Base-by-base conservation (phyloP, 2,329 filamentous ascomycete species). In the Penicillium psychrosexuale region DNA sequence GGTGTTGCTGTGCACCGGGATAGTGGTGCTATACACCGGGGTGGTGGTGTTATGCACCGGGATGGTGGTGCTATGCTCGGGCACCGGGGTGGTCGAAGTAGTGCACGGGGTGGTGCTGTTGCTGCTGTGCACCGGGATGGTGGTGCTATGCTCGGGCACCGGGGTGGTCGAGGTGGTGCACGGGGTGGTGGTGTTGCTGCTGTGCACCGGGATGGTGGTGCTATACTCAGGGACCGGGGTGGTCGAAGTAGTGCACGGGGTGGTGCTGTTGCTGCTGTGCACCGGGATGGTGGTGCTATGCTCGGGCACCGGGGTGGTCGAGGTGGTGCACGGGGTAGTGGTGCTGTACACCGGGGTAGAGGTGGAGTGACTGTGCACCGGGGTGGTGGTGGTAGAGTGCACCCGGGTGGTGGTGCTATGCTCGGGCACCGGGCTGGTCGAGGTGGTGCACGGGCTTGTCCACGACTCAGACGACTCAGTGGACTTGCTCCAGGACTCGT, bases 361-460 rank as follows among this genome's bases (percentile, higher is more conserved):
- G 8, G 34, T 37, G 13, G 38, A 24, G 19, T 19, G 37, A n/a
- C 19, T 17, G 5, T 12, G 36, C 36, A 19, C 36, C 17, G 36
- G 17, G 17, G 17, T 19, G 28, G 17, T 54, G 39, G 42, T 39
- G 28, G 28, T 49, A 3, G 38, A 24, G 22, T 24, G 52, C 53
- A 30, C 42, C 33, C 37, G 45, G 36, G 47, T 46, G 9, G 22
- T 46, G 30, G 36, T 33, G 19, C 27, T 28, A 7, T 30, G 22
- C 44, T 46, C 28, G 17, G 22, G 22, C 22, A 43, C 40, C 1
- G 40, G 40, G 40, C 27, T 44, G 13, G 34, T 37, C 11, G 47
- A 43, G 40, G 52, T 47, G 42, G 47, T 40, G 44, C 45, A 49
- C 39, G 58, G 49, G 44, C 47, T 57, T 43, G 46, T 53, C 47